A percentile compares a stretch with the other conserved stretches of the same genome.
Evolutionary conservation across 345 rosid genomes (phyloP).

Genomic region (Moricandia arvensis): DNA sequence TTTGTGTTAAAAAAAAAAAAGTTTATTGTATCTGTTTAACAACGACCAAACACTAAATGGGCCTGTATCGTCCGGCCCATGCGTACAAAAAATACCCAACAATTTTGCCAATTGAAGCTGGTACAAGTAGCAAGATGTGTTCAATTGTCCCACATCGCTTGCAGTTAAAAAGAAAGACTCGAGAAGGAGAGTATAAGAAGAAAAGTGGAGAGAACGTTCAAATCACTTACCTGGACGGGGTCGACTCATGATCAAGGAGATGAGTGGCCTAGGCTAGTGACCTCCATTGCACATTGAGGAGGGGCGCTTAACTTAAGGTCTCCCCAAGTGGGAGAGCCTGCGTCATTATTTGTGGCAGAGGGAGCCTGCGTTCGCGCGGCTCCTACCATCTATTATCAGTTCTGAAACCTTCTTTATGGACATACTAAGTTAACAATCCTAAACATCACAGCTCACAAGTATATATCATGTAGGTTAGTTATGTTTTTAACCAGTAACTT

Average conservation of each 20-base stretch:
- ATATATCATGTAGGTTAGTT: neutral
- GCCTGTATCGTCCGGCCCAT: conserved; percentile 5
- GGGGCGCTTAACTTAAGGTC: conserved; percentile 4
- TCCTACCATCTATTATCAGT: neutral
- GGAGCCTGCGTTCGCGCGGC: conserved; percentile 13
- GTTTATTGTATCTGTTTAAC: too few species aligned
- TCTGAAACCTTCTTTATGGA: neutral
- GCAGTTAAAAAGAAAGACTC: rapidly evolving
- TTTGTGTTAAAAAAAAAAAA: too few species aligned
- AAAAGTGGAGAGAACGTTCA: neutral
- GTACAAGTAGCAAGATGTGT: neutral
- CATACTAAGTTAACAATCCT: neutral
- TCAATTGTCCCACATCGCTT: conserved; percentile 17
- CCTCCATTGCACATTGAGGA: conserved; percentile 1
- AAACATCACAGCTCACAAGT: too few species aligned
- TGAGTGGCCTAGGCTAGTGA: conserved; percentile 16
- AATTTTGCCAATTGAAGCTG: neutral
- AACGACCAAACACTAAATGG: neutral
- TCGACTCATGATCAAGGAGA: conserved; percentile 17
- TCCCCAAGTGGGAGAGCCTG: conserved; percentile 6
- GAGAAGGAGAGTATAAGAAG: neutral
- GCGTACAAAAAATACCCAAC: neutral
- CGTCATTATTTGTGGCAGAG: conserved; percentile 19
- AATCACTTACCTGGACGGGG: conserved; percentile 30
- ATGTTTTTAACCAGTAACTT: neutral